These are phyloP conservation scores for Macaranga tanarius DNA, from an alignment of 441 rosid genomes.

Conservation along the genomic window DNA sequence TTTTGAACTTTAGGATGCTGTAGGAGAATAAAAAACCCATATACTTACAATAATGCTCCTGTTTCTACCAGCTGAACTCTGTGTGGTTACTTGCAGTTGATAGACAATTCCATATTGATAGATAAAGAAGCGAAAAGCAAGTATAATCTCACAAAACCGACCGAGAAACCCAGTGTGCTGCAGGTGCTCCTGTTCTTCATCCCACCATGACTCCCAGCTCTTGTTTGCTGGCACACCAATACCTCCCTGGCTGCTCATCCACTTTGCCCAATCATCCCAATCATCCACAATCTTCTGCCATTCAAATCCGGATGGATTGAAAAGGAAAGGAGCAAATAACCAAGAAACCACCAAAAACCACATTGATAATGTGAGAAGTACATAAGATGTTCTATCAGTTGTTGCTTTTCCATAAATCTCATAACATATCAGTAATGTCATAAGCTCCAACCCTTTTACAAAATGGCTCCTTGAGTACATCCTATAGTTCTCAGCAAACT, in stretches of 20 bases:
- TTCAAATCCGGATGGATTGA: conserved; percentile 88
- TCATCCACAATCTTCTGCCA: conserved; percentile 98
- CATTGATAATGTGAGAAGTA: conserved; percentile 63
- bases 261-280: conserved; percentile 94
- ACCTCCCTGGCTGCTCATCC: conserved; percentile 91
- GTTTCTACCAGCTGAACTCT: conserved; percentile 52
- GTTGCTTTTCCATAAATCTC: conserved; percentile 58
- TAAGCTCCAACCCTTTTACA: conserved; percentile 78
- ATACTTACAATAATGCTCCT: conserved; percentile 65
- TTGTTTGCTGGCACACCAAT: conserved; percentile 87
- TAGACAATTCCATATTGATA: conserved; percentile 95
- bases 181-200: conserved; percentile 89
- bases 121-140: conserved; percentile 65
- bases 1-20: conserved; percentile 5
- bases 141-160: conserved; percentile 69
- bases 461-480: conserved; percentile 96
- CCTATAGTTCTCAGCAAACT: conserved; percentile 92
- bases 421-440: conserved; percentile 73
- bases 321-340: conserved; percentile 83
- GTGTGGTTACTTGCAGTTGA: conserved; percentile 58
- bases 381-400: conserved; percentile 35
- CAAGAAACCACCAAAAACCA: conserved; percentile 93
- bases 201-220: conserved; percentile 99
- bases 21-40: background rate
- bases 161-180: conserved; percentile 69